phyloP scores from a whole-genome alignment of 2,329 filamentous ascomycete species.

The Pseudocercospora pini-densiflorae region DNA sequence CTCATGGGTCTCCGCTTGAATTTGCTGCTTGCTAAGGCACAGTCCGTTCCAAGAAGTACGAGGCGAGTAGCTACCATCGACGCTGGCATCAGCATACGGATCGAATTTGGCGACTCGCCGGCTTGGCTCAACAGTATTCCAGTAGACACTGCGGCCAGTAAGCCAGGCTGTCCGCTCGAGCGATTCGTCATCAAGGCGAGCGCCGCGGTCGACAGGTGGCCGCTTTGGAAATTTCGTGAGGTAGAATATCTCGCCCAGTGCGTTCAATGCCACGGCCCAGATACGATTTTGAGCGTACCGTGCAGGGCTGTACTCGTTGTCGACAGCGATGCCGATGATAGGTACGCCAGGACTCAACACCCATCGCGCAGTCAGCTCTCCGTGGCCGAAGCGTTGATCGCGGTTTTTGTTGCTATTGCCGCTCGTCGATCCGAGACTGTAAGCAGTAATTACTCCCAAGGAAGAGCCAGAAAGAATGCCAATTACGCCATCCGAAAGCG shows the following conservation, averaged over 20 bases:
- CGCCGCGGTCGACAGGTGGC: constrained; percentile 54
- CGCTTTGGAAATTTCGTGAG: constrained; percentile 71
- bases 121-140: constrained; percentile 80
- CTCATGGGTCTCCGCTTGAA: constrained; percentile 76
- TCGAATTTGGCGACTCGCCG: constrained; percentile 73
- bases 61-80: constrained; percentile 77
- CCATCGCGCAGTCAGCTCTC: constrained; percentile 87
- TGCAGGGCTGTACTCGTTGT: constrained; percentile 77
- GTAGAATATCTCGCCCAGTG: constrained; percentile 89
- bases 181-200: constrained; percentile 55
- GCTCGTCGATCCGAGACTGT: constrained; percentile 61
- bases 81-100: constrained; percentile 69
- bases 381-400: constrained; percentile 67
- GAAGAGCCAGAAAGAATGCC: constrained; percentile 86
- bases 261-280: constrained; percentile 94
- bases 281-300: constrained; percentile 72
- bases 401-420: constrained; percentile 61
- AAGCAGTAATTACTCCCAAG: constrained; percentile 79
- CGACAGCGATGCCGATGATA: constrained; percentile 80
- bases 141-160: constrained; percentile 76
- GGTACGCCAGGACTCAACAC: constrained; percentile 90
- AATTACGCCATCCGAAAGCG: constrained; percentile 74
- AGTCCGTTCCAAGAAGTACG: constrained; percentile 76
- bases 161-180: constrained; percentile 74
- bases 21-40: constrained; percentile 71